Percentiles rank a stretch among this genome's conserved stretches.
These are phyloP conservation scores for Penicillium sp. DNA, from an alignment of 2,329 filamentous ascomycete species.

Conservation along the genomic window DNA sequence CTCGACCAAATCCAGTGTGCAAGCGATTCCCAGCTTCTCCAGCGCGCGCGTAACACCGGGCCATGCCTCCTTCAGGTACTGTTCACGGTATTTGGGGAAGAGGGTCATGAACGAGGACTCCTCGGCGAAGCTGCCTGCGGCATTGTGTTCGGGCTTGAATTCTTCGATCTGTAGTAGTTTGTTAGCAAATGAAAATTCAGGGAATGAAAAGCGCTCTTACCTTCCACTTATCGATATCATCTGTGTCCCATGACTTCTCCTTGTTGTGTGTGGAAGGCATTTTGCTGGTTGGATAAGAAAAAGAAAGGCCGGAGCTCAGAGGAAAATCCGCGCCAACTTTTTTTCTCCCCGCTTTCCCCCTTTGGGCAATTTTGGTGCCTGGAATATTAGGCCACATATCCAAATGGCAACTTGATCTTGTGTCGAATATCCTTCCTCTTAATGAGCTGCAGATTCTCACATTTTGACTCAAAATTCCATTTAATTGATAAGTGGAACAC, in stretches of 20 bases:
- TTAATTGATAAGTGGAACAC: no score
- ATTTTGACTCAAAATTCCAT: no score
- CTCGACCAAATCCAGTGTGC: constrained; percentile 90
- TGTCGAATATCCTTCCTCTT: no score
- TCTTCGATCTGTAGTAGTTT: constrained; percentile 63
- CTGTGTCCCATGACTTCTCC: constrained; percentile 93
- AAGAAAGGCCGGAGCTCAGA: constrained; percentile 17
- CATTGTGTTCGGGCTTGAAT: constrained; percentile 85
- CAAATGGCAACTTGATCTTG: no score
- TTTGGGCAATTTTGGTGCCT: constrained; percentile 17
- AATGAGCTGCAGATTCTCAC: no score
- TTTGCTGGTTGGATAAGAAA: constrained; percentile 25
- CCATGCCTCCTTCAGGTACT: constrained; percentile 91
- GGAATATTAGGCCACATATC: neutral
- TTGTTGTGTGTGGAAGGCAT: constrained; percentile 90
- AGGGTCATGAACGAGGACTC: constrained; percentile 83
- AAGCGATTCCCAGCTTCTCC: constrained; percentile 84
- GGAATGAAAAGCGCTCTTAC: constrained; percentile 39
- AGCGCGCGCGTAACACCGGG: constrained; percentile 84
- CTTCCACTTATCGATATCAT: constrained; percentile 97
- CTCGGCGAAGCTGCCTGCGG: constrained; percentile 81
- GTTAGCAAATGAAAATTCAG: neutral
- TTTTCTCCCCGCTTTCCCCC: constrained; percentile 28
- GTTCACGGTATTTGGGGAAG: constrained; percentile 95
- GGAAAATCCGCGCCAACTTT: constrained; percentile 30